Base-by-base conservation (phyloP, 768 basidiomycete genomes). In the Suillus placidus region DNA sequence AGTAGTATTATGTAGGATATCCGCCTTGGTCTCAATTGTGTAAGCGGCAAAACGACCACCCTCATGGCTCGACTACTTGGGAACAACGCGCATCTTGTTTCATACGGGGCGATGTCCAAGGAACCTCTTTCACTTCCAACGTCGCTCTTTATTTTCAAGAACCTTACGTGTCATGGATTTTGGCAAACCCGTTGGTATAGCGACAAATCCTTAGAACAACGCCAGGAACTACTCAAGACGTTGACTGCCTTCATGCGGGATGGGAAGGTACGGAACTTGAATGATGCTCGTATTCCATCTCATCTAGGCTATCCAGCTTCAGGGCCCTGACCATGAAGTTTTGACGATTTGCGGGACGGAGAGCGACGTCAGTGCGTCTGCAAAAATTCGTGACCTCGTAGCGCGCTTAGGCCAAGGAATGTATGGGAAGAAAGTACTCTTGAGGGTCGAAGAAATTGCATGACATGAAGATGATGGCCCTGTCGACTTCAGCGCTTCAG, bases 61-160 rank as follows among this genome's bases (percentile, higher is more conserved):
- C 70, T 80, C 8, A 93, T 95, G 92, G 81, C 85, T 1, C 83
- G 87, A 60, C 78, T 91, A 9, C 80, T 96, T 0, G 89, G 88
- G 32, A 77, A 81, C 51, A 79, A 90, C 68, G 87, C 89, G 3
- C 90, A 91, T 68, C 82, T 95, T 14, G 88, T 95, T 9, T 93
- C 94, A 0, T 96, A 95, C 63, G 94, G 94, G 35, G 93, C 91
- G 6, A 95, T 96, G 94, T 91, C 94, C 1, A 94, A 91, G 73
- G 83, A 89, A 61, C 92, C 94, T 0, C 76, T 96, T 20, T 84
- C 87, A 1, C 74, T 96, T 26, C 91, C 94, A 1, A 89, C 91
- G 0, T 90, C 91, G 0, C 79, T 88, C 26, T 89, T 93, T 77
- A 94, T 96, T 66, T 96, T 96, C 82, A 93, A 88, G 68, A 91